Evolutionary conservation across 1,139 yeast species (phyloP).

Genomic region (Ogataea hybrid): DNA sequence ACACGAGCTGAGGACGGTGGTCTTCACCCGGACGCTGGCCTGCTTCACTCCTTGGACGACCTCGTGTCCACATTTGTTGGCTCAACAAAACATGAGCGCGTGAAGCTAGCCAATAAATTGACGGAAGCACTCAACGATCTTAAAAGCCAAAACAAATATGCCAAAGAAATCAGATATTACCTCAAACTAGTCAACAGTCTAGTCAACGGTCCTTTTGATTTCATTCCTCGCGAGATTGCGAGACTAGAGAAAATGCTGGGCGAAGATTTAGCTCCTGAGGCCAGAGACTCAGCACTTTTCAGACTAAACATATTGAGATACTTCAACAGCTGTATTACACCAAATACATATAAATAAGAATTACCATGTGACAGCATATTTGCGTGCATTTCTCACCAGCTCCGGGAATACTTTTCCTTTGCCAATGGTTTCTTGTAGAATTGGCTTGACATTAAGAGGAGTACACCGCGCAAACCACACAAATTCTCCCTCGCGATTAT

Average conservation of each 20-base stretch:
- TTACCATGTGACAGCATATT: constrained; percentile 40
- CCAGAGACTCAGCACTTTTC: constrained; percentile 45
- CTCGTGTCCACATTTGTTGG: constrained; percentile 39
- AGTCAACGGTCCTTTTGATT: constrained; percentile 45
- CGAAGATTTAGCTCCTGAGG: constrained; percentile 18
- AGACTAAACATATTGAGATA: constrained; percentile 48
- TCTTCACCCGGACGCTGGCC: constrained; percentile 54
- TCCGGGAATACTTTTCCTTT: constrained; percentile 74
- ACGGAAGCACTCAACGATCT: constrained; percentile 30
- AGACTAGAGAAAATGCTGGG: constrained; percentile 50
- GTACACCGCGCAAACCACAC: constrained; percentile 87
- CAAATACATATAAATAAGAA: constrained; percentile 18
- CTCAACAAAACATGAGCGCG: constrained; percentile 21
- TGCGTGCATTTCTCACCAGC: constrained; percentile 61
- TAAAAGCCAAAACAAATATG: constrained; percentile 18
- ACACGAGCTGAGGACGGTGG: constrained; percentile 53
- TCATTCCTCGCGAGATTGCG: constrained; percentile 47
- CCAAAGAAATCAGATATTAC: constrained; percentile 43
- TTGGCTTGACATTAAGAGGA: constrained; percentile 71
- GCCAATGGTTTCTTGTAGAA: constrained; percentile 71
- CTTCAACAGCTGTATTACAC: constrained; percentile 28
- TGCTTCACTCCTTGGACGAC: constrained; percentile 36
- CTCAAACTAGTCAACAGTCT: constrained; percentile 49
- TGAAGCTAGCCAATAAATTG: constrained; percentile 30
- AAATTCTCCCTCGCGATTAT: constrained; percentile 68